Percentiles rank a stretch among this genome's conserved stretches.
phyloP scores from a whole-genome alignment of 2,329 filamentous ascomycete species.

The Phyllosticta citribraziliensis region DNA sequence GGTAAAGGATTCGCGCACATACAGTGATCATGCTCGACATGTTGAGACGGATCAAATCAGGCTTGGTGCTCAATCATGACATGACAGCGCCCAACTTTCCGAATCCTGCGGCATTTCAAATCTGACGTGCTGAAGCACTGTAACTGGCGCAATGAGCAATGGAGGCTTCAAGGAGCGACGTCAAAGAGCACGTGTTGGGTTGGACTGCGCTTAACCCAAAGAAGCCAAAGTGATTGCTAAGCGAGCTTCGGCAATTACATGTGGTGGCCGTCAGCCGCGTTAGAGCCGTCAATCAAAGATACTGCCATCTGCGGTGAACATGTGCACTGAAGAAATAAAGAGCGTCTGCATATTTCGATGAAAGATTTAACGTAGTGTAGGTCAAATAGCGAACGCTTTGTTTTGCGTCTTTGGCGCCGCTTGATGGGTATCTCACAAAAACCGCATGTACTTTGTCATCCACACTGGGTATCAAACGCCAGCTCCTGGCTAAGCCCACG shows the following conservation, averaged over 20 bases:
- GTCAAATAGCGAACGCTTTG: too few relatives aligned
- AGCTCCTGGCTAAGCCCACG: too few relatives aligned
- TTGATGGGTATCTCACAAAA: too few relatives aligned
- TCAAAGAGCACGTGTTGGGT: not conserved
- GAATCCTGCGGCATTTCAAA: not conserved
- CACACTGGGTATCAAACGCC: too few relatives aligned
- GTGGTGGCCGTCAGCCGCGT: too few relatives aligned
- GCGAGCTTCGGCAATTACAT: not conserved
- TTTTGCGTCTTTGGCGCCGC: too few relatives aligned
- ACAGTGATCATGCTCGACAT: slow-evolving; percentile 34
- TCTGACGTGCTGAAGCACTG: not conserved
- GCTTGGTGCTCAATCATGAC: not conserved
- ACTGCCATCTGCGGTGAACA: too few relatives aligned
- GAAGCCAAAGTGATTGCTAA: not conserved
- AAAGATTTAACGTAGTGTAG: too few relatives aligned
- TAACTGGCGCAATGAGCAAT: not conserved
- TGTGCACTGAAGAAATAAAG: too few relatives aligned
- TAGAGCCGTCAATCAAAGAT: too few relatives aligned
- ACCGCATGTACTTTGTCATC: too few relatives aligned
- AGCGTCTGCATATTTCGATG: too few relatives aligned
- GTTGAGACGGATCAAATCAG: not conserved
- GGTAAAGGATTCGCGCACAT: not conserved
- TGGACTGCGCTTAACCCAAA: not conserved
- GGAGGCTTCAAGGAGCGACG: not conserved
- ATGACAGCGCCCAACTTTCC: not conserved